Evolutionary conservation across 495 filamentous ascomycete species (phyloP).

Genomic region (Penicillium paradoxum): DNA sequence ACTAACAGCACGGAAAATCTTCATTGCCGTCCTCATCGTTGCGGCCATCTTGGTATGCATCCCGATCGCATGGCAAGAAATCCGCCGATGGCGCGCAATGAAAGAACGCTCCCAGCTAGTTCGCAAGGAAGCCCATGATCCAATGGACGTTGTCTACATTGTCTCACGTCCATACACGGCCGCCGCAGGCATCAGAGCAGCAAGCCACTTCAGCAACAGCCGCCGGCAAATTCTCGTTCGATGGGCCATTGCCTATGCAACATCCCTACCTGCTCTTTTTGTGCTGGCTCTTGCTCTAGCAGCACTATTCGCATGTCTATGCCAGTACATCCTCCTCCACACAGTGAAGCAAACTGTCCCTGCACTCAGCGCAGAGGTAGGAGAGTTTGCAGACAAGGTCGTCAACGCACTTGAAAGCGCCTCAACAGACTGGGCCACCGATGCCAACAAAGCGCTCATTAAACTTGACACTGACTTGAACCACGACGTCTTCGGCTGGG

Average conservation of each 20-base stretch:
- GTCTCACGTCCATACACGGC: conserved; percentile 73
- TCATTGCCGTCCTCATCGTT: conserved; percentile 65
- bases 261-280: conserved; percentile 78
- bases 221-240: conserved; percentile 67
- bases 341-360: conserved; percentile 72
- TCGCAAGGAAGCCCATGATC: conserved; percentile 60
- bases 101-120: conserved; percentile 64
- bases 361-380: conserved; percentile 67
- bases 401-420: conserved; percentile 66
- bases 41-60: conserved; percentile 67
- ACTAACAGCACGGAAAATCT: conserved; percentile 60
- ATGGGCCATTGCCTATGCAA: conserved; percentile 85
- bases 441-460: conserved; percentile 68
- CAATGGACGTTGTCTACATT: conserved; percentile 86
- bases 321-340: conserved; percentile 74
- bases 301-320: conserved; percentile 77
- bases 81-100: conserved; percentile 70
- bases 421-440: conserved; percentile 69
- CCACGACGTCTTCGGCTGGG: conserved; percentile 80
- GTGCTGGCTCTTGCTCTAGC: conserved; percentile 81
- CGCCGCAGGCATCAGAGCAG: conserved; percentile 63
- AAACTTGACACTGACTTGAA: conserved; percentile 71
- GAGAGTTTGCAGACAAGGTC: conserved; percentile 75
- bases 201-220: conserved; percentile 60
- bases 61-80: conserved; percentile 74